Evolutionary conservation across 768 basidiomycete species (phyloP).

Genomic region (Cystobasidium ongulense): DNA sequence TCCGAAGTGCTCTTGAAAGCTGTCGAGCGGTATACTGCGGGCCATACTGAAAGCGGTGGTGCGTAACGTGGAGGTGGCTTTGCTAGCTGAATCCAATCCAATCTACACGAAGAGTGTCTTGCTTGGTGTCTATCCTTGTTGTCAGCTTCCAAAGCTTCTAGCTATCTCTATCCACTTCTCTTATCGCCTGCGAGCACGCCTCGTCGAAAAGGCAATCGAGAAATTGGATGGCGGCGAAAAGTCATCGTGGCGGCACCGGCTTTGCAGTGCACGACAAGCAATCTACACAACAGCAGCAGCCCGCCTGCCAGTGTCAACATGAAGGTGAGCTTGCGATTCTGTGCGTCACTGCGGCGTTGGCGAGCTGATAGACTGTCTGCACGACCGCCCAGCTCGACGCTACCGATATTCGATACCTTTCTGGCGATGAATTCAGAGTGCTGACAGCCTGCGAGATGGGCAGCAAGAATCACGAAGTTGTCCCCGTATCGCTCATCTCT

Average conservation of each 20-base stretch:
- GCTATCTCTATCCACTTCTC: background rate
- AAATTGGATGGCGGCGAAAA: background rate
- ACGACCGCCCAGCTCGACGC: slow-evolving; percentile 40
- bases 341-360: background rate
- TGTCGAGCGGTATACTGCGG: background rate
- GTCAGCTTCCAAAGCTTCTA: background rate
- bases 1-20: slow-evolving; percentile 10
- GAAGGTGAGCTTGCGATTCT: background rate
- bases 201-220: background rate
- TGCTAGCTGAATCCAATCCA: too few species aligned
- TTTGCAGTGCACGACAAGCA: background rate
- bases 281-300: background rate
- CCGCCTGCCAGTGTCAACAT: background rate
- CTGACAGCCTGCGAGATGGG: slow-evolving; percentile 96
- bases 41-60: background rate
- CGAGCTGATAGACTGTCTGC: background rate
- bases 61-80: too few species aligned
- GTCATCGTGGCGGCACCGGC: background rate
- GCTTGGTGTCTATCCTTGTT: background rate
- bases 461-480: slow-evolving; percentile 93
- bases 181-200: background rate
- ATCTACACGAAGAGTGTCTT: too few species aligned
- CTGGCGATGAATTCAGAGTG: slow-evolving; percentile 88
- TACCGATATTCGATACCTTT: slow-evolving; percentile 76
- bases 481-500: slow-evolving; percentile 76